A percentile compares a stretch with the other conserved stretches of the same genome.
Evolutionary conservation across 1,284 basidiomycete species (phyloP).

Genomic region (Apiotrichum domesticum): DNA sequence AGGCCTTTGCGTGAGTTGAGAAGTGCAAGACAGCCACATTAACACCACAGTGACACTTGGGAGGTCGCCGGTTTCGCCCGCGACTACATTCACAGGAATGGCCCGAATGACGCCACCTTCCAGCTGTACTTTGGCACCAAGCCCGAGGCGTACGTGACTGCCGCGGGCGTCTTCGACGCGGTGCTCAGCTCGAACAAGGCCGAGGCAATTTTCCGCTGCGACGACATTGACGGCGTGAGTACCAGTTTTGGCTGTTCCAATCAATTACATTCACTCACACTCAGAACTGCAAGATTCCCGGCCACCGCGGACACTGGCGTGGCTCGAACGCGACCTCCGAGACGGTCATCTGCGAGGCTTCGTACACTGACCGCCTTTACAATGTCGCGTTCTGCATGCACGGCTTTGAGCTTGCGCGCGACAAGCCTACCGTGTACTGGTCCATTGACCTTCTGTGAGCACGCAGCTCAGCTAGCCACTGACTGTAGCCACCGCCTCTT

Average conservation of each 20-base stretch:
- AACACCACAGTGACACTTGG: conserved; percentile 29
- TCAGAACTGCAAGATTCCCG: conserved; percentile 34
- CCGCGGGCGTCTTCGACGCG: conserved; percentile 37
- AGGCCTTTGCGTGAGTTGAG: conserved; percentile 30
- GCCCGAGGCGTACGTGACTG: conserved; percentile 28
- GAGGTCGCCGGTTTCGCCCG: conserved; percentile 34
- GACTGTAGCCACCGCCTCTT: conserved; percentile 39
- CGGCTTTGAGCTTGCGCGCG: conserved; percentile 39
- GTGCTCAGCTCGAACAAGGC: conserved; percentile 39
- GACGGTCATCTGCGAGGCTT: conserved; percentile 45
- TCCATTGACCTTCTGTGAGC: conserved; percentile 44
- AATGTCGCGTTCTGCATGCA: conserved; percentile 38
- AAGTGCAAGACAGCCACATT: conserved; percentile 1
- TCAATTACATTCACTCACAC: neutral
- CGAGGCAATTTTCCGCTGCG: conserved; percentile 44
- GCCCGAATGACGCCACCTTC: conserved; percentile 39
- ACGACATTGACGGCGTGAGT: conserved; percentile 46
- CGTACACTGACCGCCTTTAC: conserved; percentile 33
- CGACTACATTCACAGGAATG: conserved; percentile 39
- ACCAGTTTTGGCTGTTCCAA: neutral
- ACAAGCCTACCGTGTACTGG: conserved; percentile 39
- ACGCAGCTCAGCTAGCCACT: neutral
- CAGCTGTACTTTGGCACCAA: conserved; percentile 44
- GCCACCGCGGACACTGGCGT: conserved; percentile 48
- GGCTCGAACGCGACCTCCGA: conserved; percentile 48